These are phyloP conservation scores for Thalassiosira livingstoniorum DNA, from an alignment of 352 stramenopile species.

Conservation along the genomic window DNA sequence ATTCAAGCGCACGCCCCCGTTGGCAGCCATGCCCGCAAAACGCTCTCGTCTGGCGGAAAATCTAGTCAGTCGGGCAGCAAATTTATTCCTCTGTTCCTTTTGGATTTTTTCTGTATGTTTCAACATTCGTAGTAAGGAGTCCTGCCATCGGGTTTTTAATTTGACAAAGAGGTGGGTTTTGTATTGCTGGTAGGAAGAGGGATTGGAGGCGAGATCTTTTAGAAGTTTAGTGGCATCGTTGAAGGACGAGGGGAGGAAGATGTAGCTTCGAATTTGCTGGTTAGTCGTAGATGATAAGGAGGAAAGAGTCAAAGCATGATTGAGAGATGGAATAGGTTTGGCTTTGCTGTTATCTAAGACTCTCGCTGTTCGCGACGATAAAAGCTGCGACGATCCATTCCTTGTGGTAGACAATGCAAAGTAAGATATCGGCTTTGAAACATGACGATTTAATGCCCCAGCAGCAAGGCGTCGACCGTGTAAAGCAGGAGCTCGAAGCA, in stretches of 20 bases:
- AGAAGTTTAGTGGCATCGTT: slow-evolving; percentile 44
- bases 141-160: slow-evolving; percentile 47
- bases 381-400: too few relatives aligned
- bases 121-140: slow-evolving; percentile 24
- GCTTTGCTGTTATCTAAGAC: too few relatives aligned
- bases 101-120: background rate
- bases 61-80: background rate
- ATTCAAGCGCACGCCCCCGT: background rate
- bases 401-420: too few relatives aligned
- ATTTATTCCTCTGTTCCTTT: background rate
- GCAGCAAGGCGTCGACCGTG: too few relatives aligned
- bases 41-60: background rate
- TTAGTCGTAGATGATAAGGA: background rate
- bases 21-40: background rate
- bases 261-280: slow-evolving; percentile 38
- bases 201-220: slow-evolving; percentile 9
- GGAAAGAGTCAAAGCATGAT: too few relatives aligned
- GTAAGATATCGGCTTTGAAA: too few relatives aligned
- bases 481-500: too few relatives aligned
- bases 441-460: too few relatives aligned
- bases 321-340: too few relatives aligned
- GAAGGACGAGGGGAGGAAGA: slow-evolving; percentile 50
- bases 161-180: slow-evolving; percentile 40
- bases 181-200: slow-evolving; percentile 9
- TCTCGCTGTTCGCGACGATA: too few relatives aligned